Conservation (phyloP, 441 rosid genomes). For the Pelargonium cotyledonis region DNA sequence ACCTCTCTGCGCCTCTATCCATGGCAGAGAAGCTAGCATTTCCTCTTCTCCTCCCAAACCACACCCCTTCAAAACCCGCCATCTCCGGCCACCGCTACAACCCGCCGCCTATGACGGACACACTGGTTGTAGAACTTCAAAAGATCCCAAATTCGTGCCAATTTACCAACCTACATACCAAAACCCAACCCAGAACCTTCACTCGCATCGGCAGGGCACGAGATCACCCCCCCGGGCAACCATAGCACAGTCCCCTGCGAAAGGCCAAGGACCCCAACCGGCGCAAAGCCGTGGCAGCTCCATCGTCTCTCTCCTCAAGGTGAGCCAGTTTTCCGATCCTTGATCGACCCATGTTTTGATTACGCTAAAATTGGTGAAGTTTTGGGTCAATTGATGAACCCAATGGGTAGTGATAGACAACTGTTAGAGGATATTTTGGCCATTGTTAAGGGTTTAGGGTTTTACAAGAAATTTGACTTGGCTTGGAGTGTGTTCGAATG, state of each 20-base stretch:
- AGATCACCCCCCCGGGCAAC: too few species aligned
- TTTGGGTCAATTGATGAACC: slow-evolving; percentile 36
- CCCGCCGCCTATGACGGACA: slow-evolving; percentile 32
- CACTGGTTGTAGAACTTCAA: neutral
- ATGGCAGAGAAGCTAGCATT: slow-evolving; percentile 76
- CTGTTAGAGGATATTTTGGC: slow-evolving; percentile 49
- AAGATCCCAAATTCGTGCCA: slow-evolving; percentile 27
- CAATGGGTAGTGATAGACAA: slow-evolving; percentile 19
- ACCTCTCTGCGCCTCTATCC: neutral
- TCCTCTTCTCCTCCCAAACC: slow-evolving; percentile 60
- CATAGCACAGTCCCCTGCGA: too few species aligned
- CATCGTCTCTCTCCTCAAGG: slow-evolving; percentile 59
- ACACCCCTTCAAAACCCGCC: slow-evolving; percentile 32
- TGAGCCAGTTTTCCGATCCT: slow-evolving; percentile 46
- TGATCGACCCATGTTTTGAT: slow-evolving; percentile 53
- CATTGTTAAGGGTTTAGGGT: slow-evolving; percentile 70
- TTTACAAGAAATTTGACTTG: slow-evolving; percentile 51
- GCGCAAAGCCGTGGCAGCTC: slow-evolving; percentile 73
- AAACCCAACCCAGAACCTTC: slow-evolving; percentile 24
- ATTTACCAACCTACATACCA: slow-evolving; percentile 18
- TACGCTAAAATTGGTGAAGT: slow-evolving; percentile 28
- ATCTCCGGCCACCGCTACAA: slow-evolving; percentile 29
- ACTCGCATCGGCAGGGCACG: slow-evolving; percentile 59
- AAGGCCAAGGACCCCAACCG: slow-evolving; percentile 55
- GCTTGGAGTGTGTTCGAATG: slow-evolving; percentile 68